Conservation (phyloP, 768 basidiomycete genomes). For the Boletellus ananas region DNA sequence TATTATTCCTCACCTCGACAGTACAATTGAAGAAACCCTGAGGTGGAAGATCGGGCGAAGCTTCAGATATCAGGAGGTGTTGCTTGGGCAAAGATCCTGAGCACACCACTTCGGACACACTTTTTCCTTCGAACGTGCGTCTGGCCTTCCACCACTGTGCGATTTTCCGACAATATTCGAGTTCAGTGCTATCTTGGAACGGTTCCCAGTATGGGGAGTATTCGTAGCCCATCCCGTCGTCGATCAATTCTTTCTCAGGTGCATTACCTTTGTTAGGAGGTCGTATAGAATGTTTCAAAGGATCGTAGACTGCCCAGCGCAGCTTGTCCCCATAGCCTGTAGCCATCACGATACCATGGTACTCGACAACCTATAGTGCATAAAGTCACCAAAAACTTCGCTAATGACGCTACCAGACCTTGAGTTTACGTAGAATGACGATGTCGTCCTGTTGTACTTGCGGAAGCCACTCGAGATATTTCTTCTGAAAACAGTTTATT, state of each 20-base stretch:
- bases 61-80: constrained; percentile 51
- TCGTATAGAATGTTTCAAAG: constrained; percentile 33
- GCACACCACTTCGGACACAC: constrained; percentile 15
- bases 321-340: constrained; percentile 46
- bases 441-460: constrained; percentile 45
- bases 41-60: constrained; percentile 41
- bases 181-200: constrained; percentile 31
- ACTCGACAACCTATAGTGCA: constrained; percentile 32
- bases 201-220: constrained; percentile 47
- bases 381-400: not conserved
- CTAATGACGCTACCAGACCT: constrained; percentile 33
- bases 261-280: constrained; percentile 37
- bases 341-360: constrained; percentile 31
- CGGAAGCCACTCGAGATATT: constrained; percentile 49
- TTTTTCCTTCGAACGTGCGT: constrained; percentile 13
- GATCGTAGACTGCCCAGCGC: constrained; percentile 55
- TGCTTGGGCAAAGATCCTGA: constrained; percentile 19
- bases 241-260: constrained; percentile 32
- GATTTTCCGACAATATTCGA: constrained; percentile 41
- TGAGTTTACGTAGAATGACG: constrained; percentile 47
- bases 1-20: constrained; percentile 44
- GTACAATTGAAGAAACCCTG: constrained; percentile 60
- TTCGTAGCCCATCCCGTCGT: constrained; percentile 34
- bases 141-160: constrained; percentile 49
- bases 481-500: constrained; percentile 52